These are phyloP conservation scores for Trichothecium roseum DNA, from an alignment of 2,329 filamentous ascomycete species.

Conservation along the genomic window DNA sequence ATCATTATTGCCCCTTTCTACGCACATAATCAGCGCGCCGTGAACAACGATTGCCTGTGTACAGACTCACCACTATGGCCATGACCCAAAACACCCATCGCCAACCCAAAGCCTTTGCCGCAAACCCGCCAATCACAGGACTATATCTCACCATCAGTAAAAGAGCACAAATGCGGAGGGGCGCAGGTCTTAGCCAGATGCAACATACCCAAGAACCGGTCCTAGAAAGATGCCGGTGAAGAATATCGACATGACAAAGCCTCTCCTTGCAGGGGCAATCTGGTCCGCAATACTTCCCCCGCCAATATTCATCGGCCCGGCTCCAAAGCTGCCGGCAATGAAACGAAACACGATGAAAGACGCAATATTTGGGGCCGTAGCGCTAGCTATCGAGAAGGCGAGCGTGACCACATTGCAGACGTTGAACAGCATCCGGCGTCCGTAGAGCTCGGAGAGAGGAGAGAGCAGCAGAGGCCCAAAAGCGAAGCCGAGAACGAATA, in stretches of 20 bases:
- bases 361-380: slow-evolving; percentile 50
- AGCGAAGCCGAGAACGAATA: slow-evolving; percentile 38
- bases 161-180: too few relatives aligned
- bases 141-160: too few relatives aligned
- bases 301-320: slow-evolving; percentile 55
- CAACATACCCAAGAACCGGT: slow-evolving; percentile 40
- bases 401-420: slow-evolving; percentile 39
- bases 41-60: fast-evolving
- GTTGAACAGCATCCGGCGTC: slow-evolving; percentile 29
- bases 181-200: too few relatives aligned
- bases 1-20: slow-evolving; percentile 1
- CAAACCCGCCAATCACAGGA: slow-evolving; percentile 33
- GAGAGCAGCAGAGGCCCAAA: slow-evolving; percentile 54
- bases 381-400: slow-evolving; percentile 31
- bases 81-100: slow-evolving; percentile 31
- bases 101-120: slow-evolving; percentile 33
- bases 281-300: slow-evolving; percentile 57
- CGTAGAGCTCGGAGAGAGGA: slow-evolving; percentile 52
- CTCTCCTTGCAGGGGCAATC: slow-evolving; percentile 46
- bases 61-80: slow-evolving; percentile 15
- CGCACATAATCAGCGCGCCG: background rate
- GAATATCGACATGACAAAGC: slow-evolving; percentile 54
- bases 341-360: slow-evolving; percentile 54
- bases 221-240: slow-evolving; percentile 51
- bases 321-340: slow-evolving; percentile 48